phyloP scores from a whole-genome alignment of 495 filamentous ascomycete genomes.

The Choiromyces venosus region DNA sequence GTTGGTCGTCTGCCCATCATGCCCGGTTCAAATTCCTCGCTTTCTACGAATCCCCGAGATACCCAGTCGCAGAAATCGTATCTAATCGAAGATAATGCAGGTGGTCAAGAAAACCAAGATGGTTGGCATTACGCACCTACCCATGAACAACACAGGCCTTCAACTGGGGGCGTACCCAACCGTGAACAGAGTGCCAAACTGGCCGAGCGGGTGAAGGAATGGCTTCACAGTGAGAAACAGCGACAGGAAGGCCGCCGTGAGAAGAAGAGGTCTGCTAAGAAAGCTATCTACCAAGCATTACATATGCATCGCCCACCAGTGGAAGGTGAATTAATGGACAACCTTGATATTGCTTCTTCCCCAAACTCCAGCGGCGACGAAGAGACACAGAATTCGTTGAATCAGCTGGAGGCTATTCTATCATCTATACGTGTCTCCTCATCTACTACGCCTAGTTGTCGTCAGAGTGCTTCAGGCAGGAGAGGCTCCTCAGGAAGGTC shows the following conservation, averaged over 20 bases:
- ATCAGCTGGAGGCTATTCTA: constrained; percentile 26
- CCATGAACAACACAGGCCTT: neutral
- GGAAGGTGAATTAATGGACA: neutral
- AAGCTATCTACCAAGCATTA: constrained; percentile 1
- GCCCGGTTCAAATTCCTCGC: neutral
- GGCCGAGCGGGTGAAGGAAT: constrained; percentile 22
- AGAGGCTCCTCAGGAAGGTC: constrained; percentile 13
- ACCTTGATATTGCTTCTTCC: constrained; percentile 5
- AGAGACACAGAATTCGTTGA: constrained; percentile 20
- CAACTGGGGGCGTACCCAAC: neutral
- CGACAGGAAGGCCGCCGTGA: constrained; percentile 26
- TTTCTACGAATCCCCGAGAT: neutral
- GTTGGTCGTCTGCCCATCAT: constrained; percentile 23
- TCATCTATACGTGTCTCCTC: constrained; percentile 12
- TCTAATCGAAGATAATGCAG: neutral
- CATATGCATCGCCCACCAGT: neutral
- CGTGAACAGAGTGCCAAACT: neutral
- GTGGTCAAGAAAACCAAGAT: neutral
- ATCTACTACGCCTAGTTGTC: neutral
- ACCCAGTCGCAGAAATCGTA: neutral
- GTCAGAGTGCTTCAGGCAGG: constrained; percentile 5
- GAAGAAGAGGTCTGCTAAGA: constrained; percentile 20
- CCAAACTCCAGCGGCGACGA: constrained; percentile 28
- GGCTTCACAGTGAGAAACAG: constrained; percentile 24
- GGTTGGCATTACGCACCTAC: neutral